Percentiles rank a stretch among this genome's conserved stretches.
phyloP scores from a whole-genome alignment of 805 yeast species.

The Lipomyces kockii region DNA sequence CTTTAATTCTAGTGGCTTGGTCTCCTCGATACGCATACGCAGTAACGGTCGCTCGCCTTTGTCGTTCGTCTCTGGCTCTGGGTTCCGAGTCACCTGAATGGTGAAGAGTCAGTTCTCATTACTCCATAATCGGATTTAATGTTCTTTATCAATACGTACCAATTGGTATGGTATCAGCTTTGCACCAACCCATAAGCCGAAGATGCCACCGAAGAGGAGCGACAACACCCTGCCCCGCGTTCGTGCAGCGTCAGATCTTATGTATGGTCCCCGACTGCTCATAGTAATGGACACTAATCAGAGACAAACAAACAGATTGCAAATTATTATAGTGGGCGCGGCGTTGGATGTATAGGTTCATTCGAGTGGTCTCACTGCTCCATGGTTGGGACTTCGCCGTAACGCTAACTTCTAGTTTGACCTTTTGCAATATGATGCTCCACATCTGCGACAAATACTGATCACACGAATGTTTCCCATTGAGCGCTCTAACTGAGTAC shows the following conservation, averaged over 20 bases:
- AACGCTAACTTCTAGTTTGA: too few species aligned
- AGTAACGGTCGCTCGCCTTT: slow-evolving; percentile 4
- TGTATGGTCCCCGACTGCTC: slow-evolving; percentile 7
- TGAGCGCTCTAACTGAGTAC: too few species aligned
- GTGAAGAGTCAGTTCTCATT: not conserved
- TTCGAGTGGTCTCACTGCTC: too few species aligned
- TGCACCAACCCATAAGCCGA: slow-evolving; percentile 9
- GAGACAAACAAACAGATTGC: not conserved
- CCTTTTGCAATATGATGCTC: too few species aligned
- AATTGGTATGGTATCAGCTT: slow-evolving; percentile 12
- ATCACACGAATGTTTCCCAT: too few species aligned
- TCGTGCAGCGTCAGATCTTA: slow-evolving; percentile 6
- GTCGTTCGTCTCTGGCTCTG: slow-evolving; percentile 4
- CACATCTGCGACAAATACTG: too few species aligned
- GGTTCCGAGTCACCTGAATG: slow-evolving; percentile 1
- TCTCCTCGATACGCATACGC: not conserved
- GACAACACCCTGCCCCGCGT: slow-evolving; percentile 16
- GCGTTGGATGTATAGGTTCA: too few species aligned
- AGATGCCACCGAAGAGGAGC: slow-evolving; percentile 7
- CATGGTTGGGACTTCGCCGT: too few species aligned
- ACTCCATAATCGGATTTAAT: not conserved
- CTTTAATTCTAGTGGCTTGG: slow-evolving; percentile 16
- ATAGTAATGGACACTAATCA: not conserved
- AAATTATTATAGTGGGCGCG: not conserved
- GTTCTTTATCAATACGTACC: not conserved